Conservation (phyloP, 345 rosid species). For the Gossypium anomalum region DNA sequence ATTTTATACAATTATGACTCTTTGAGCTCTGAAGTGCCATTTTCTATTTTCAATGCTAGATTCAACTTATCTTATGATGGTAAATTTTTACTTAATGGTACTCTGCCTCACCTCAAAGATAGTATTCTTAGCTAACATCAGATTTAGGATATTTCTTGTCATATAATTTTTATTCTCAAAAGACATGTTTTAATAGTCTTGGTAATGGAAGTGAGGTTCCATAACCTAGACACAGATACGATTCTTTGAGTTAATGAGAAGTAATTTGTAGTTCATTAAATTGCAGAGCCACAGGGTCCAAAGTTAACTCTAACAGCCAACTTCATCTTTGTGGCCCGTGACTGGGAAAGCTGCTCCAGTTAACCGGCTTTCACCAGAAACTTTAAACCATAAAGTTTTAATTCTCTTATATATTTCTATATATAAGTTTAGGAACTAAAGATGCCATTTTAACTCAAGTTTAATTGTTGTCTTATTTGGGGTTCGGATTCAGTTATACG, state of each 20-base stretch:
- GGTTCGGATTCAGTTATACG: too few species aligned
- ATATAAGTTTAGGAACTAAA: too few species aligned
- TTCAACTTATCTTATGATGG: too few species aligned
- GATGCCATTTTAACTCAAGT: too few species aligned
- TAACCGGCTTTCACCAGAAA: slow-evolving; percentile 61
- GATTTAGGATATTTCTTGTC: too few species aligned
- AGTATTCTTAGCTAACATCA: too few species aligned
- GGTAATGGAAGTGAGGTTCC: background rate
- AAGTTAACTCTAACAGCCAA: slow-evolving; percentile 59
- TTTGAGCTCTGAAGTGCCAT: background rate
- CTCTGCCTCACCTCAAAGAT: background rate
- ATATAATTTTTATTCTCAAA: background rate
- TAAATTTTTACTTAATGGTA: background rate
- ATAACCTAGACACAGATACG: background rate
- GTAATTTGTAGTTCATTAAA: background rate
- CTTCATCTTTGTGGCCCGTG: slow-evolving; percentile 89
- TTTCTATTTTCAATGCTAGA: background rate
- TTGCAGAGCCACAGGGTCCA: background rate
- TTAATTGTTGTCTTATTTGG: too few species aligned
- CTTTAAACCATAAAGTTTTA: slow-evolving; percentile 1
- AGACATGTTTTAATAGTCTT: background rate
- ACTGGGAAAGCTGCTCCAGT: slow-evolving; percentile 78
- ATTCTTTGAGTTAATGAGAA: background rate
- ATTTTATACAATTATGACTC: background rate
- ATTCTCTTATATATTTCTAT: too few species aligned